Evolutionary conservation across 345 rosid species (phyloP).

Genomic region (Syzygium jambos): DNA sequence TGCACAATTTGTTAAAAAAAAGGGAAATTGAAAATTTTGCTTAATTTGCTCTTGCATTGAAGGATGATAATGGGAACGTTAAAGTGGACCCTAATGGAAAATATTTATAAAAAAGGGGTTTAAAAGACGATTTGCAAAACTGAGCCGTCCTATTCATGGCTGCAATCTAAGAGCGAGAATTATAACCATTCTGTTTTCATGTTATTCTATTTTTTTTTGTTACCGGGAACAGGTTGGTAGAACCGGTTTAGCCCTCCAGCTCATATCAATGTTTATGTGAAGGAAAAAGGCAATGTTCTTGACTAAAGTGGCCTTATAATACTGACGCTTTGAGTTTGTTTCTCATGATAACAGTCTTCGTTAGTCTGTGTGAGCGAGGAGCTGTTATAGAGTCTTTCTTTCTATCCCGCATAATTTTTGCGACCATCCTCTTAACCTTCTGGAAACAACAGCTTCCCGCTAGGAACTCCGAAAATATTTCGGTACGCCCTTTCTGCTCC

Average conservation of each 20-base stretch:
- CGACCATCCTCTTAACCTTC: not conserved
- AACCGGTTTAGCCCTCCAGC: not conserved
- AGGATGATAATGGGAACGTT: too few species aligned
- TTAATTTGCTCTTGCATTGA: too few species aligned
- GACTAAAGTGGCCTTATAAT: not conserved
- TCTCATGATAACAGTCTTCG: not conserved
- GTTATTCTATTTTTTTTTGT: too few species aligned
- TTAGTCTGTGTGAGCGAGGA: not conserved
- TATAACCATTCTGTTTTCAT: too few species aligned
- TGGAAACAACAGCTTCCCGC: not conserved
- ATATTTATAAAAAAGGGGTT: too few species aligned
- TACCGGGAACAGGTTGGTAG: too few species aligned
- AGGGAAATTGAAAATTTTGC: too few species aligned
- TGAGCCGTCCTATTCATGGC: too few species aligned
- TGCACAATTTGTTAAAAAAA: too few species aligned
- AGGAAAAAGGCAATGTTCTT: not conserved
- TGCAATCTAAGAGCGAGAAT: too few species aligned
- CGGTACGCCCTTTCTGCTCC: not conserved
- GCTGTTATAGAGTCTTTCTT: not conserved
- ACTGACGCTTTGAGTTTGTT: not conserved
- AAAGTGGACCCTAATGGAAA: too few species aligned
- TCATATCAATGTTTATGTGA: not conserved
- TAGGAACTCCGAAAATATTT: not conserved
- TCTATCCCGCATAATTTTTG: not conserved
- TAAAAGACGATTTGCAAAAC: too few species aligned